Evolutionary conservation across 306 rosid species (phyloP), one percentile per base, ranked within the genome.

Genomic region (Mimosa pudica): DNA sequence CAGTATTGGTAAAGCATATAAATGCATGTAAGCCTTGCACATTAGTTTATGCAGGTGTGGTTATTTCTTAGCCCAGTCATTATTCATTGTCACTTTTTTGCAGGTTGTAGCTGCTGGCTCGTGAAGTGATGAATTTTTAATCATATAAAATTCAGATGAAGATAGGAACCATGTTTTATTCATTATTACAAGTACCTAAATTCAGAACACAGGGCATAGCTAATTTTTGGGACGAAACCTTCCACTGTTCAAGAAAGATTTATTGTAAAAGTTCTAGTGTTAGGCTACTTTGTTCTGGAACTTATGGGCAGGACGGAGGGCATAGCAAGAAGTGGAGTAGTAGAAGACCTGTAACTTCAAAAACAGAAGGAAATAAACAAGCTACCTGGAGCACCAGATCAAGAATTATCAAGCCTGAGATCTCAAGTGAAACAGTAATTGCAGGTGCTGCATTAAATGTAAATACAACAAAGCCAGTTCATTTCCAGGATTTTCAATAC

Each of bases 111-210:
- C 73, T 61, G 44, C 63, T 78, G 77, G 69, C 78, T 58, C 55
- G 33, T 83, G 57, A 83, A 57, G 70, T 54, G 85, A 68, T 55
- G 71, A 68, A 73, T 83, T 72, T 47, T 86, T 70, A 75, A 71
- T 76, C 74, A 73, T 70, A 62, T 55, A 82, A 71, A 47, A 78
- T 83, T 85, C 79, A 82, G 88, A 90, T 95, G 93, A 90, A 75
- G 86, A 82, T 91, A 54, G 86, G 73, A 75, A 74, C 94, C 65
- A 87, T 86, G 93, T 81, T 85, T 78, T 84, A 89, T 83, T 95
- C 96, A 30, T 80, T 91, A 73, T 82, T 88, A 57, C 92, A 86
- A 84, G 81, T 85, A 69, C 96, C 98, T 36, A 90, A 91, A 84
- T 91, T 82, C 71, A 79, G 94, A 85, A 80, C 91, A 77, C 87